A percentile compares a stretch with the other conserved stretches of the same genome.
These are phyloP conservation scores for Pythium graminicola DNA, from an alignment of 352 stramenopile species.

Conservation along the genomic window DNA sequence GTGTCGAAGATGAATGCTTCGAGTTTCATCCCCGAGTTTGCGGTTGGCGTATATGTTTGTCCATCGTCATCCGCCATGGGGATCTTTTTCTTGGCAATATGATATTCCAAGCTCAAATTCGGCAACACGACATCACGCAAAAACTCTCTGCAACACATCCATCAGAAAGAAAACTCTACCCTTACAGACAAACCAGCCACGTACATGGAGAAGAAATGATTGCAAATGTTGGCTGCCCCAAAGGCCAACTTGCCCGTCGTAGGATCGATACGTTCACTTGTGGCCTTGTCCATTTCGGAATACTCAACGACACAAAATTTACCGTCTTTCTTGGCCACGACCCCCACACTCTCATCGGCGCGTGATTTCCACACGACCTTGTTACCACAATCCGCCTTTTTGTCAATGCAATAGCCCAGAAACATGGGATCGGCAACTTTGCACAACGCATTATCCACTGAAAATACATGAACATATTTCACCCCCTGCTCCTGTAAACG, in stretches of 20 bases:
- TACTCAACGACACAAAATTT: constrained; percentile 96
- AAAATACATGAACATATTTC: constrained; percentile 96
- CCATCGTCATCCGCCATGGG: constrained; percentile 81
- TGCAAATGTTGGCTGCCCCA: constrained; percentile 97
- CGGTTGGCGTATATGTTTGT: constrained; percentile 66
- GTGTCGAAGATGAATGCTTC: constrained; percentile 99
- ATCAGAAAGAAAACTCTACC: background rate
- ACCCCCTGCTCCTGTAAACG: constrained; percentile 84
- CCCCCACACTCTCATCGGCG: constrained; percentile 91
- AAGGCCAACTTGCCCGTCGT: constrained; percentile 87
- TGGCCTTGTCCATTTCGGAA: constrained; percentile 88
- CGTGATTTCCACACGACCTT: constrained; percentile 95
- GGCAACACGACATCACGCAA: constrained; percentile 85
- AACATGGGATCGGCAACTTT: constrained; percentile 95
- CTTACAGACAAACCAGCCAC: constrained; percentile 3
- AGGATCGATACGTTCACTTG: constrained; percentile 54
- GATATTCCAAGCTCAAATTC: constrained; percentile 83
- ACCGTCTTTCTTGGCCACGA: constrained; percentile 78
- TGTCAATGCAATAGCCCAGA: constrained; percentile 93
- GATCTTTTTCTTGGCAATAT: constrained; percentile 98
- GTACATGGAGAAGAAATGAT: constrained; percentile 84
- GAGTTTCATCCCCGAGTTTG: constrained; percentile 96
- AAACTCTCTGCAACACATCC: constrained; percentile 35
- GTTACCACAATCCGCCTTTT: constrained; percentile 93
- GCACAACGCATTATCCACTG: constrained; percentile 97